These are phyloP conservation scores for Neoarthrinium moseri DNA, from an alignment of 2,329 filamentous ascomycete species.

Conservation along the genomic window DNA sequence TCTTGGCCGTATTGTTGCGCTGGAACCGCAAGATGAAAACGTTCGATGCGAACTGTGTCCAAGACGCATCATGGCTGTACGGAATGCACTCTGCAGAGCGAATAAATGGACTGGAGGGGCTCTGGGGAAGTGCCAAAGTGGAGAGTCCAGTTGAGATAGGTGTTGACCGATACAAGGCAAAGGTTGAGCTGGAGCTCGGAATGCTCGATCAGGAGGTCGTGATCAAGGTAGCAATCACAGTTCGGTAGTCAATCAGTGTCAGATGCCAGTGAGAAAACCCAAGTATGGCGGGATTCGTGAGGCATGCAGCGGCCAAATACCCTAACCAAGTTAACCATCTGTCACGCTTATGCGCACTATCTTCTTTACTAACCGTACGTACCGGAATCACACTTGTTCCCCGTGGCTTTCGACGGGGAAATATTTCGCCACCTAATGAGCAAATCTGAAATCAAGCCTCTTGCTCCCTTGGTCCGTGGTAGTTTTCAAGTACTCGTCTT, in stretches of 20 bases:
- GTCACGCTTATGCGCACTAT: too few relatives aligned
- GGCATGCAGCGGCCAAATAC: too few relatives aligned
- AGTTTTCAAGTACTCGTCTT: conserved; percentile 16
- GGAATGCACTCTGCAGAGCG: not conserved
- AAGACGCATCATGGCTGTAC: not conserved
- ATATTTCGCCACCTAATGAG: too few relatives aligned
- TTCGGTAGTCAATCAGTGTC: too few relatives aligned
- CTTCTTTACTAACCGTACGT: too few relatives aligned
- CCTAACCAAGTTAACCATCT: too few relatives aligned
- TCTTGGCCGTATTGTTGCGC: not conserved
- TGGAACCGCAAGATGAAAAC: not conserved
- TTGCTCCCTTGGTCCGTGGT: conserved; percentile 22
- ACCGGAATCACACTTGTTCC: too few relatives aligned
- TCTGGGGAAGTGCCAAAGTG: not conserved
- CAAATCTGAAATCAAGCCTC: conserved; percentile 22
- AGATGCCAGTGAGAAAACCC: too few relatives aligned
- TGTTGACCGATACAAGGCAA: not conserved
- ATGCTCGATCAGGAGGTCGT: conserved; percentile 5
- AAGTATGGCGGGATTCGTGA: too few relatives aligned
- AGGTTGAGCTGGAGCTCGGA: conserved; percentile 9
- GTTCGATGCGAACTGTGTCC: not conserved
- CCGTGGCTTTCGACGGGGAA: too few relatives aligned
- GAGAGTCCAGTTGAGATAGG: not conserved
- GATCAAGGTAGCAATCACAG: conserved; percentile 8
- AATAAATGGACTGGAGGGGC: not conserved